A percentile compares a stretch with the other conserved stretches of the same genome.
phyloP scores from a whole-genome alignment of 2,329 filamentous ascomycete species.

The Coniochaeta hoffmannii region DNA sequence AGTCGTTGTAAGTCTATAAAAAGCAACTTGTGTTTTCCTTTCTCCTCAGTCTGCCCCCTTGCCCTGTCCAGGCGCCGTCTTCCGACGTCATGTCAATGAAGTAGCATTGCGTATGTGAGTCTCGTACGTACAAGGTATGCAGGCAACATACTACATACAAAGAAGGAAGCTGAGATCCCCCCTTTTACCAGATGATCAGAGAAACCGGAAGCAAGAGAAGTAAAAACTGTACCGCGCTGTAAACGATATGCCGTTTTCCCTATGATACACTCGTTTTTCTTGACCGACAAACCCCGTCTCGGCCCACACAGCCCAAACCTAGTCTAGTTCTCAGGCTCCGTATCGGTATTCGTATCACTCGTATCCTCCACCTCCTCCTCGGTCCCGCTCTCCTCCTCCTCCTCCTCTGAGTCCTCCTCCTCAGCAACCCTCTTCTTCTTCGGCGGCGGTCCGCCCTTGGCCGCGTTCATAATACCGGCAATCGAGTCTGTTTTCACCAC shows the following conservation, averaged over 20 bases:
- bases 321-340: constrained; percentile 51
- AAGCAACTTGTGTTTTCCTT: background rate
- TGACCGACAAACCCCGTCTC: background rate
- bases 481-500: constrained; percentile 60
- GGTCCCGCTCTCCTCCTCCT: constrained; percentile 72
- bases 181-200: background rate
- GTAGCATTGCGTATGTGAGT: background rate
- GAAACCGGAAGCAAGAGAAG: background rate
- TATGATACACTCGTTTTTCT: background rate
- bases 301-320: background rate
- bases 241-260: background rate
- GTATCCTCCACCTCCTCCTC: constrained; percentile 64
- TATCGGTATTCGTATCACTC: constrained; percentile 62
- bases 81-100: background rate
- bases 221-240: no score
- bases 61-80: no score
- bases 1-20: background rate
- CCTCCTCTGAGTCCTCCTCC: constrained; percentile 55
- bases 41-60: background rate
- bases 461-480: constrained; percentile 81
- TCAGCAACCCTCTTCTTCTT: constrained; percentile 47
- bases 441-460: constrained; percentile 61
- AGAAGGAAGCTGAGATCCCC: background rate
- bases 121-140: background rate
- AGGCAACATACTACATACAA: background rate